Evolutionary conservation across 331 rosid genomes (phyloP).

Genomic region (Malus hybrid): DNA sequence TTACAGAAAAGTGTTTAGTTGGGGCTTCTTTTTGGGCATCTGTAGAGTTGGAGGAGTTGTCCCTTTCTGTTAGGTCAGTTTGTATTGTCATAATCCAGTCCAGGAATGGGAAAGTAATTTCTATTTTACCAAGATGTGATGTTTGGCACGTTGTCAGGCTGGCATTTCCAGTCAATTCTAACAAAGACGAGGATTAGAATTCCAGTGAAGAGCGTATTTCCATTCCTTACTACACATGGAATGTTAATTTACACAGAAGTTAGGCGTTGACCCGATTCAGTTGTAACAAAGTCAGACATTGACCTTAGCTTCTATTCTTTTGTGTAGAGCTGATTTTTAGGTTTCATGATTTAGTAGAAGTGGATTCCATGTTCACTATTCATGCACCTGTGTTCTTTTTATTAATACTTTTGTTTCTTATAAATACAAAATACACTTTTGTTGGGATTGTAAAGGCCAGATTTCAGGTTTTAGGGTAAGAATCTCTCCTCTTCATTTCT

Average conservation of each 20-base stretch:
- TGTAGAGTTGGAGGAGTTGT: not conserved
- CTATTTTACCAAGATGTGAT: not conserved
- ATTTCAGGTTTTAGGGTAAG: not conserved
- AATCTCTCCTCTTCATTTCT: not conserved
- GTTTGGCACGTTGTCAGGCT: not conserved
- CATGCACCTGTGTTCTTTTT: not conserved
- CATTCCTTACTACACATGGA: not conserved
- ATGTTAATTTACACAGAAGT: too few species aligned
- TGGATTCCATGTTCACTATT: not conserved
- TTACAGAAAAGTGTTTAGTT: not conserved
- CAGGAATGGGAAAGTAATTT: not conserved
- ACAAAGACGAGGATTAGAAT: not conserved
- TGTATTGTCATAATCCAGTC: not conserved
- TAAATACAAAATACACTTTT: not conserved
- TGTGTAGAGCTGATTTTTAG: not conserved
- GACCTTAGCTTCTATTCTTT: not conserved
- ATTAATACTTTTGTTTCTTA: not conserved
- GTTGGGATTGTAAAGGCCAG: not conserved
- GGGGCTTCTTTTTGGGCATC: not conserved
- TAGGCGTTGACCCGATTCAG: not conserved
- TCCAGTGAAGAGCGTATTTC: not conserved
- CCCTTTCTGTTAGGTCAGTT: not conserved
- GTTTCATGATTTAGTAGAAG: not conserved
- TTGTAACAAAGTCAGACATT: not conserved
- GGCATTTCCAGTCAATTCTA: not conserved